Conservation (phyloP, 2,329 filamentous ascomycete genomes). For the Xylariales sp. region DNA sequence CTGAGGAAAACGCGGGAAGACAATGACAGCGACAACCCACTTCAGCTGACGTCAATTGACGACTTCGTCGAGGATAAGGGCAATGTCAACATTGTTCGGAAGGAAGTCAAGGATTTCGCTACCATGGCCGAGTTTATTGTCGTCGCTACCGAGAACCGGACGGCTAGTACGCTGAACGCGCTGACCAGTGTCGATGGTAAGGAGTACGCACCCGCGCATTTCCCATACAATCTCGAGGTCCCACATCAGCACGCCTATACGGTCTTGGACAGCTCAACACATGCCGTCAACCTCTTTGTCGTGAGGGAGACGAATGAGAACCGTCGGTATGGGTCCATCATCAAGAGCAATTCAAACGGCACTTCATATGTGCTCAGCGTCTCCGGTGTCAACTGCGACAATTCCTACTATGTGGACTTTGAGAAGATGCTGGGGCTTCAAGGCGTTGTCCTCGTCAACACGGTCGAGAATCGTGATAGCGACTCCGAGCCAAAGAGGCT, state of each 20-base stretch:
- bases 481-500: constrained; percentile 69
- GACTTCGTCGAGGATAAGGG: constrained; percentile 69
- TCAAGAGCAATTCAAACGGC: constrained; percentile 98
- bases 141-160: constrained; percentile 69
- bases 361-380: constrained; percentile 89
- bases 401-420: constrained; percentile 79
- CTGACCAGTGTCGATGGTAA: constrained; percentile 81
- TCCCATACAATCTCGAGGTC: constrained; percentile 80
- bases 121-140: constrained; percentile 97
- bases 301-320: constrained; percentile 64
- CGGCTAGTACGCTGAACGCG: constrained; percentile 65
- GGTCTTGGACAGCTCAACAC: constrained; percentile 88
- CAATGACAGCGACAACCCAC: constrained; percentile 56
- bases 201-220: constrained; percentile 76
- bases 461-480: constrained; percentile 70
- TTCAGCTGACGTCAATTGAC: constrained; percentile 70
- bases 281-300: constrained; percentile 91
- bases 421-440: constrained; percentile 93
- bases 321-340: constrained; percentile 74
- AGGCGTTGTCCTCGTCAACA: constrained; percentile 82
- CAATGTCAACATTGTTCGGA: constrained; percentile 47
- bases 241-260: constrained; percentile 81
- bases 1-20: constrained; percentile 60
- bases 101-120: constrained; percentile 77
- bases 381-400: constrained; percentile 74